phyloP scores from a whole-genome alignment of 139 green algal genomes.

The Diplosphaera chodatii region DNA sequence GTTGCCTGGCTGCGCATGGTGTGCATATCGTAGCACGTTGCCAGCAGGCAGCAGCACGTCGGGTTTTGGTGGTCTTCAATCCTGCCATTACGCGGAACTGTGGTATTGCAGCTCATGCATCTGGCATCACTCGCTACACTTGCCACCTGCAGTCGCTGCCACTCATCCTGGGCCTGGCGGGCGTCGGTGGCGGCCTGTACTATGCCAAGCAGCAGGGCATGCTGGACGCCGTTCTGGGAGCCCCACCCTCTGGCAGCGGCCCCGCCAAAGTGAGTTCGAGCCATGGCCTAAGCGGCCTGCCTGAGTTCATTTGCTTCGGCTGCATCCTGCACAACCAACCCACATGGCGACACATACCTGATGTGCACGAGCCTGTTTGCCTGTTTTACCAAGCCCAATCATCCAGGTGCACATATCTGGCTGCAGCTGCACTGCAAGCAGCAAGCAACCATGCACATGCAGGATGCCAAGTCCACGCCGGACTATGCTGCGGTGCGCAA shows the following conservation, averaged over 20 bases:
- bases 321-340: too few relatives aligned
- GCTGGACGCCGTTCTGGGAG: conserved; percentile 30
- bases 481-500: conserved; percentile 68
- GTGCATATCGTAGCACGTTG: too few relatives aligned
- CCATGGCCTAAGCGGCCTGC: neutral
- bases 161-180: conserved; percentile 22
- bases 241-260: conserved; percentile 5
- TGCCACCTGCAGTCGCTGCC: neutral
- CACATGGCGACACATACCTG: too few relatives aligned
- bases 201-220: conserved; percentile 39
- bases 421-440: neutral
- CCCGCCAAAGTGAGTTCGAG: neutral
- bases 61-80: neutral
- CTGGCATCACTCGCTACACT: neutral
- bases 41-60: too few relatives aligned
- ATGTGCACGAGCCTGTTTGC: too few relatives aligned
- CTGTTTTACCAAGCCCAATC: too few relatives aligned
- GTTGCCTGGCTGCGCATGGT: too few relatives aligned
- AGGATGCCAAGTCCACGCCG: conserved; percentile 24
- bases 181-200: conserved; percentile 25
- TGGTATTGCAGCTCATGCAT: neutral
- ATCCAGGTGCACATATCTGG: too few relatives aligned
- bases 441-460: neutral
- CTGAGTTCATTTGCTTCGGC: neutral
- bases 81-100: neutral